Percentiles rank a stretch among this genome's conserved stretches.
Conservation (phyloP, 179 eudicot species). For the Silene noctiflora region DNA sequence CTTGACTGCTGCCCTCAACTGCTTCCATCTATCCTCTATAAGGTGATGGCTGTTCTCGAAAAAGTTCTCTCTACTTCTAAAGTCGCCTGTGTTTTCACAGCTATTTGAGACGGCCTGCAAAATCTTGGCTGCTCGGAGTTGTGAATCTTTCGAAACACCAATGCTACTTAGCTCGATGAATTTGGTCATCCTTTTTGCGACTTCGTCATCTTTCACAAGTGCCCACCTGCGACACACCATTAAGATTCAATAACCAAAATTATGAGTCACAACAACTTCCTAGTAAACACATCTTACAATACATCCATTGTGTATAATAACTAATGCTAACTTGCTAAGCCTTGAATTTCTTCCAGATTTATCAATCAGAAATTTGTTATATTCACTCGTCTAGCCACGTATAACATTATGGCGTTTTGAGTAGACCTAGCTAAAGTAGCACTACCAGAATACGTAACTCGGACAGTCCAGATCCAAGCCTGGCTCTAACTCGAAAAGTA, state of each 20-base stretch:
- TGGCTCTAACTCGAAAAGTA: too few species aligned
- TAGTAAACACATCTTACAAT: too few species aligned
- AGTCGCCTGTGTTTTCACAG: constrained; percentile 29
- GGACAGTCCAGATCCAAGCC: too few species aligned
- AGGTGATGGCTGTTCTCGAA: constrained; percentile 49
- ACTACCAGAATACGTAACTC: too few species aligned
- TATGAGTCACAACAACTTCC: not conserved
- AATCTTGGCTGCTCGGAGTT: constrained; percentile 83
- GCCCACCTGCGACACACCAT: constrained; percentile 66
- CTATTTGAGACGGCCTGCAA: constrained; percentile 63
- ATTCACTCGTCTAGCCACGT: too few species aligned
- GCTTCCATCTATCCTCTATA: constrained; percentile 69
- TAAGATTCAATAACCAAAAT: not conserved
- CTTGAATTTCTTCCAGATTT: not conserved
- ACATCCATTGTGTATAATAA: too few species aligned
- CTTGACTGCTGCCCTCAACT: constrained; percentile 55
- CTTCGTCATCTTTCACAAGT: constrained; percentile 66
- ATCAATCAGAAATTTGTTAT: not conserved
- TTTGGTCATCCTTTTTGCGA: constrained; percentile 79
- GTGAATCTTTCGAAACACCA: constrained; percentile 94
- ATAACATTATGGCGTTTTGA: too few species aligned
- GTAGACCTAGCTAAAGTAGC: too few species aligned
- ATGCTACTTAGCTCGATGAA: constrained; percentile 84
- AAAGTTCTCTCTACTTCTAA: constrained; percentile 32
- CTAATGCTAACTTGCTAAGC: too few species aligned